Conservation (phyloP, 2,329 filamentous ascomycete genomes). For the Aureobasidium vineae region DNA sequence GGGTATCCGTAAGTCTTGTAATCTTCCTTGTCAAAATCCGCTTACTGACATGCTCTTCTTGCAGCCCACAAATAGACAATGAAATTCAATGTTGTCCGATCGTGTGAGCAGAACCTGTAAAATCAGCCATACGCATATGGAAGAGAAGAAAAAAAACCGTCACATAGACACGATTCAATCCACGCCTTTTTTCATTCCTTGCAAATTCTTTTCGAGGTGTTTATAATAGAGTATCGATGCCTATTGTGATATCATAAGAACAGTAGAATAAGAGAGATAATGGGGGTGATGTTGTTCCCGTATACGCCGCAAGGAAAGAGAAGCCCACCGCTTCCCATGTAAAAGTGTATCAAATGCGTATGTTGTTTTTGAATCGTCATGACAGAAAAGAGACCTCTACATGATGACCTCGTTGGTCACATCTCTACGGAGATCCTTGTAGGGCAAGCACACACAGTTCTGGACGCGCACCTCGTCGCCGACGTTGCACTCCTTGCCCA, state of each 20-base stretch:
- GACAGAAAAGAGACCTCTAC: conserved; percentile 51
- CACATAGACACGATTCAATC: conserved; percentile 16
- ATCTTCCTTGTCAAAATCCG: background rate
- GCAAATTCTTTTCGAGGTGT: background rate
- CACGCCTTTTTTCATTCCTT: conserved; percentile 1
- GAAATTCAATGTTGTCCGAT: background rate
- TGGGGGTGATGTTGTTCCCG: background rate
- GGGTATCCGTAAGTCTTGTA: conserved; percentile 37
- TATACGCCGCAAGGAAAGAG: background rate
- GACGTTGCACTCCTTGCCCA: conserved; percentile 93
- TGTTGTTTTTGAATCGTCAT: background rate
- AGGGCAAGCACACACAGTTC: conserved; percentile 96
- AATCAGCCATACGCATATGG: background rate
- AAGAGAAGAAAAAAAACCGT: conserved; percentile 1
- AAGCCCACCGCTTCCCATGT: background rate
- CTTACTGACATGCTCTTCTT: background rate
- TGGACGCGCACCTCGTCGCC: conserved; percentile 94
- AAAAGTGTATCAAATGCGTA: background rate
- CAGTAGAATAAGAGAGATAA: background rate
- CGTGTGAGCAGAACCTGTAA: background rate
- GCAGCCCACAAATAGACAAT: conserved; percentile 25
- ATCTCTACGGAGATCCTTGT: conserved; percentile 96
- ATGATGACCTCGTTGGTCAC: conserved; percentile 87
- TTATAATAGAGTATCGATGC: conserved; percentile 4
- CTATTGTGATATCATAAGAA: conserved; percentile 21